phyloP scores from a whole-genome alignment of 345 rosid species.

The Pugionium dolabratum region DNA sequence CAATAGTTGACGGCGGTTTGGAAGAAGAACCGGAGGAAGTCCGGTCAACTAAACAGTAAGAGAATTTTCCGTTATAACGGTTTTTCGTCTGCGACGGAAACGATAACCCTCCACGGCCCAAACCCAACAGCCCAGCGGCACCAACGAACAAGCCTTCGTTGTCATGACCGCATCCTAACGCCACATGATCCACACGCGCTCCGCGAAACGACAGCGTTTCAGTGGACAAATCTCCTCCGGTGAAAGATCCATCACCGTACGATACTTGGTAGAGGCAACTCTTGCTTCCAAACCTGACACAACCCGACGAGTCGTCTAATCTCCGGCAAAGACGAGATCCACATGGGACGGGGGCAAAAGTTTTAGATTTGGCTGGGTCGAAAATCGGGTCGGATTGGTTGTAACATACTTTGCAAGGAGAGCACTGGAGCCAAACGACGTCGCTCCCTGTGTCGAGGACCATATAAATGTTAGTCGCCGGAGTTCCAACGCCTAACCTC shows the following conservation, averaged over 20 bases:
- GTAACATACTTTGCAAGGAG: constrained; percentile 86
- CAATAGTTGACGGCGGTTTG: constrained; percentile 65
- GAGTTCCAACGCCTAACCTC: constrained; percentile 87
- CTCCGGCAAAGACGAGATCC: constrained; percentile 59
- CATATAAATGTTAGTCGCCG: constrained; percentile 67
- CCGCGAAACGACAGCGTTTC: constrained; percentile 78
- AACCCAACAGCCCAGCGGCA: constrained; percentile 88
- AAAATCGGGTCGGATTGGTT: constrained; percentile 81
- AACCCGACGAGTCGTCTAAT: constrained; percentile 55
- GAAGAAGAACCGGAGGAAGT: constrained; percentile 54
- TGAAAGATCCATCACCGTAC: constrained; percentile 92
- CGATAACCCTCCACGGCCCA: constrained; percentile 84
- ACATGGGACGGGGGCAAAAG: constrained; percentile 59
- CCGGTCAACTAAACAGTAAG: constrained; percentile 88
- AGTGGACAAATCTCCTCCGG: constrained; percentile 72
- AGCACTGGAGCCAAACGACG: constrained; percentile 89
- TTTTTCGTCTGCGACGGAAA: constrained; percentile 80
- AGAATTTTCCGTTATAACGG: constrained; percentile 70
- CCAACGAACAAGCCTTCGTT: constrained; percentile 90
- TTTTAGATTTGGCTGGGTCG: constrained; percentile 66
- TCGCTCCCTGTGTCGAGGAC: constrained; percentile 97
- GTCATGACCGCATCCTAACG: constrained; percentile 90
- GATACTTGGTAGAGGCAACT: constrained; percentile 78
- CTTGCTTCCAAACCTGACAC: constrained; percentile 40
- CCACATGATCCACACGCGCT: constrained; percentile 62